Conservation (phyloP, 129 eudicot species). For the Silybum marianum region DNA sequence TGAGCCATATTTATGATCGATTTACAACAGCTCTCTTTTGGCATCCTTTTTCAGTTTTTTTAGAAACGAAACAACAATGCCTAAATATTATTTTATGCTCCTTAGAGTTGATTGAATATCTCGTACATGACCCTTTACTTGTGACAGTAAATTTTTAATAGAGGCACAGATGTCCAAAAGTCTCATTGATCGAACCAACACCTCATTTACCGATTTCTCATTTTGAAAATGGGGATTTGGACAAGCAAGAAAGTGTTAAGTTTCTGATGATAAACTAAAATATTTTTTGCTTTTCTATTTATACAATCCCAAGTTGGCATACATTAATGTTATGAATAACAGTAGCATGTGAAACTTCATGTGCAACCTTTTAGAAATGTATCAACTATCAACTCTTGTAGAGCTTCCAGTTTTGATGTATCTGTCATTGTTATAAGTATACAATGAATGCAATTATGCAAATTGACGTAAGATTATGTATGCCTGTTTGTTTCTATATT, state of each 20-base stretch:
- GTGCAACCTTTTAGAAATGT: slow-evolving; percentile 14
- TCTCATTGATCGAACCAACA: slow-evolving; percentile 47
- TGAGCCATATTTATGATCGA: slow-evolving; percentile 1
- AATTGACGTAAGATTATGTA: too few species aligned
- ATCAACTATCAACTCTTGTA: too few species aligned
- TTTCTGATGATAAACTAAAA: slow-evolving; percentile 4
- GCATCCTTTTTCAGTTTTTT: slow-evolving; percentile 33
- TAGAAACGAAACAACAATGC: slow-evolving; percentile 23
- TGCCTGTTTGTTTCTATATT: too few species aligned
- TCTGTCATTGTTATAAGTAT: too few species aligned
- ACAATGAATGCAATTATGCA: too few species aligned
- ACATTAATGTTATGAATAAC: slow-evolving; percentile 9
- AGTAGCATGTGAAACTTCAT: slow-evolving; percentile 30
- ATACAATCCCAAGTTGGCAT: slow-evolving; percentile 19
- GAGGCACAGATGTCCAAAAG: slow-evolving; percentile 49
- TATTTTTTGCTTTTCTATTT: slow-evolving; percentile 6
- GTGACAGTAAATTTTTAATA: slow-evolving; percentile 41
- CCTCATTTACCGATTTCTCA: slow-evolving; percentile 13
- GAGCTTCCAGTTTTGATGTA: too few species aligned
- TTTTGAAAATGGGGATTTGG: slow-evolving; percentile 16
- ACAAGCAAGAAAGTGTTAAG: slow-evolving; percentile 8
- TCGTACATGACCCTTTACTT: slow-evolving; percentile 27
- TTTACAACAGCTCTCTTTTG: slow-evolving; percentile 17
- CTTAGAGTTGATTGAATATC: slow-evolving; percentile 37
- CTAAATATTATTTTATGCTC: slow-evolving; percentile 27